Evolutionary conservation across 2,329 filamentous ascomycete genomes (phyloP), one percentile per base, ranked within the genome.

Genomic region (Chaetothyriales sp.): DNA sequence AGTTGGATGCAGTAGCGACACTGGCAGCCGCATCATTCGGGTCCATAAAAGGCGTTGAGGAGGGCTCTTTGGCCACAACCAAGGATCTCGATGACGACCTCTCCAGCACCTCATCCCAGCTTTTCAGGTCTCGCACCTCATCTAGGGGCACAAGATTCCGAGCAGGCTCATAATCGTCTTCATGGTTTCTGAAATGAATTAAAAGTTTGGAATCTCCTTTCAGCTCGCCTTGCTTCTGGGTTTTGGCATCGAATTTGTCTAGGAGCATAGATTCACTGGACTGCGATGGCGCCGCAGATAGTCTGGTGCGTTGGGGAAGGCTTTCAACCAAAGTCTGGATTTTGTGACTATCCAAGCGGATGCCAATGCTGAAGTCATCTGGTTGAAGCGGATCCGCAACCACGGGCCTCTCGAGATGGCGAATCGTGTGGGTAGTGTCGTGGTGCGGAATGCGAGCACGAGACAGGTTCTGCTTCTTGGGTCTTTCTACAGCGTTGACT

Each of bases 251-350:
- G 19, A 65, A 63, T 13, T 53, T 47, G 47, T 64, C 63, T 25
- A 68, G 56, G 25, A 67, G 61, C 64, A 69, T 70, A 10, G 65
- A 60, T 47, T 67, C 65, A 1, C 63, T 65, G 4, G 63, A 65
- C 46, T 43, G 59, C 44, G 43, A 25, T 50, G 46, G 10, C 45
- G 9, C 43, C 10, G 22, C 20, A 18, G 37, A 33, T 44, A 18
- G 29, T 7, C 19, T 15, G 18, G 52, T 28, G 46, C 45, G 46
- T 44, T 52, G 5, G 47, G 25, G 43, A 50, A 29, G 33, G 20
- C 13, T 37, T 18, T 33, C 18, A 5, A 40, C 10, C 33, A 40
- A 56, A 10, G 18, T 44, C 28, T 48, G 51, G 19, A 56, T 61
- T 29, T 54, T 57, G 15, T 63, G 52, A 15, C 51, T 47, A 22